A percentile compares a stretch with the other conserved stretches of the same genome.
Conservation (phyloP, 139 green algal genomes). For the Coccomyxa sp. region DNA sequence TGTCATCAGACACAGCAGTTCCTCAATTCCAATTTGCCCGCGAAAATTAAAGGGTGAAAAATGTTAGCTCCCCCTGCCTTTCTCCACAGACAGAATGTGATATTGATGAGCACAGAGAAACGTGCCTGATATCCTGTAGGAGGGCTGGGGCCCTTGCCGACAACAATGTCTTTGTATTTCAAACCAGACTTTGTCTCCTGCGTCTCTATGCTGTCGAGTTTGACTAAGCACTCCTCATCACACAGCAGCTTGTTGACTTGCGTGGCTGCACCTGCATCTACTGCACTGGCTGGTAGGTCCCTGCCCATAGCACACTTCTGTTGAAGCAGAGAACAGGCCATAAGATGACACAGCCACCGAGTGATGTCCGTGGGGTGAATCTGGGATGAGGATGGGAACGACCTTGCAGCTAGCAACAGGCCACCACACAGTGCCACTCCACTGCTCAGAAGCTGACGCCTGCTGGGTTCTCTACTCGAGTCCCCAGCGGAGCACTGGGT, state of each 20-base stretch:
- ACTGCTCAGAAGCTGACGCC: no score
- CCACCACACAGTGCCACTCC: no score
- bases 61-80: no score
- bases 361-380: no score
- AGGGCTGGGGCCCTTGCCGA: slow-evolving; percentile 63
- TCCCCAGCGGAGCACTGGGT: no score
- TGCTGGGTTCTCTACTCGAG: no score
- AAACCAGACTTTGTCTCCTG: slow-evolving; percentile 74
- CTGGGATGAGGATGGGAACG: no score
- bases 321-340: no score
- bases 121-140: slow-evolving; percentile 48
- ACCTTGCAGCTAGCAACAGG: no score
- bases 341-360: no score
- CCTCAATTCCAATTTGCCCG: neutral
- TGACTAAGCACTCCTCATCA: slow-evolving; percentile 49
- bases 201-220: slow-evolving; percentile 39
- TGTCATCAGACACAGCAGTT: slow-evolving; percentile 16
- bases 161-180: slow-evolving; percentile 83
- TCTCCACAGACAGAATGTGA: no score
- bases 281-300: slow-evolving; percentile 6
- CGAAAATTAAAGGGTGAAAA: neutral
- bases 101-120: no score
- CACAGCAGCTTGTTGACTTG: slow-evolving; percentile 54
- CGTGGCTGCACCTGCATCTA: slow-evolving; percentile 2
- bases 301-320: neutral